Evolutionary conservation across 805 yeast genomes (phyloP), one percentile per base, ranked within the genome.

Genomic region (Nakazawaea peltata): DNA sequence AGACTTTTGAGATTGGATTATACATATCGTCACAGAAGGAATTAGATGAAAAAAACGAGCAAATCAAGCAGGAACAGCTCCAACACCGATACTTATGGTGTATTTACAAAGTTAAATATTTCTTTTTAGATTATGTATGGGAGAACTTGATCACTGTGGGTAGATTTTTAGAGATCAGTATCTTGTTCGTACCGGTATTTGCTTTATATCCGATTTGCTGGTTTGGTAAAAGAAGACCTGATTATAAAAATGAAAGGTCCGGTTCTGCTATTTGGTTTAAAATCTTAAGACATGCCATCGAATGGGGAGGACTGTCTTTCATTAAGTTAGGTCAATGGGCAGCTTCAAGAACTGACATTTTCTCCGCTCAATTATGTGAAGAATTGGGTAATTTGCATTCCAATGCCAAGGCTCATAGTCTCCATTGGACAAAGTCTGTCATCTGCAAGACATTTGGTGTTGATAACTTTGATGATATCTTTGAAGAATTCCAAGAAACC

Each of bases 241-340:
- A 39, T 2, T 40, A 46, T 25, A 44, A 49, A 25, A 61, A 62
- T 30, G 74, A 69, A 15, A 65, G 79, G 23, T 50, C 67, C 3
- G 95, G 95, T 0, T 71, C 83, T 2, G 46, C 68, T 14, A 27
- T 75, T 15, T 90, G 97, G 96, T 88, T 71, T 56, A 57, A 58
- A 35, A 57, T 75, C 31, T 58, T 90, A 15, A 67, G 85, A 32
- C 56, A 70, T 52, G 61, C 81, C 1, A 74, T 92, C 39, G 95
- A 90, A 55, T 42, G 63, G 13, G 96, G 95, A 0, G 98, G 98
- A 1, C 95, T 97, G 3, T 81, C 95, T 3, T 92, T 82, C 53
- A 77, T 82, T 38, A 82, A 85, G 56, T 69, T 92, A 39, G 98
- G 97, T 3, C 99, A 92, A 61, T 92, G 99, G 99, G 98, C 98